Evolutionary conservation across 306 rosid genomes (phyloP).

Genomic region (Rosa rugosa): DNA sequence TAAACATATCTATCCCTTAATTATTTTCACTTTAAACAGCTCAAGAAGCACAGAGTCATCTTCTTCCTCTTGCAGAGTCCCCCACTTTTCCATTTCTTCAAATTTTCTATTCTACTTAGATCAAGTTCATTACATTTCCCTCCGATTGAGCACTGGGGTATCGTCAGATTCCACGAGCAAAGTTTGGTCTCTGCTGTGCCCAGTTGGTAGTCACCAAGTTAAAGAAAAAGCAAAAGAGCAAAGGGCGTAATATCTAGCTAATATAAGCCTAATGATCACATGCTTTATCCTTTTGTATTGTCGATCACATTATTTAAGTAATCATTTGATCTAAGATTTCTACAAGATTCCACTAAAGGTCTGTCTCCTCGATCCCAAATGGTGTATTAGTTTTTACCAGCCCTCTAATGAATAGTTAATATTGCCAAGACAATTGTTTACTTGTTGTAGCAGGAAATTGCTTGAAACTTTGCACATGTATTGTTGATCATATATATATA

Average conservation of each 20-base stretch:
- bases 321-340: neutral
- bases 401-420: neutral
- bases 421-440: no score
- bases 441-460: neutral
- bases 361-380: neutral
- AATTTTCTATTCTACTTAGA: neutral
- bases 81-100: neutral
- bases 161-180: neutral
- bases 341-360: neutral
- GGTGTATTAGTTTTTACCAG: neutral
- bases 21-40: neutral
- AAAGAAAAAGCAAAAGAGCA: neutral
- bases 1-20: neutral
- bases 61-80: neutral
- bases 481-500: no score
- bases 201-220: conserved; percentile 6
- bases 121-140: neutral
- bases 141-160: neutral
- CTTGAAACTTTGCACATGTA: no score
- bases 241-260: neutral
- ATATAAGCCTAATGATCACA: neutral
- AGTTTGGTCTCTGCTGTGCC: neutral
- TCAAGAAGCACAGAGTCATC: neutral
- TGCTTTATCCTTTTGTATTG: conserved; percentile 4
- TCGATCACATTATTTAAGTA: neutral